phyloP scores from a whole-genome alignment of 1,284 basidiomycete genomes.

The Apiotrichum brassicae region DNA sequence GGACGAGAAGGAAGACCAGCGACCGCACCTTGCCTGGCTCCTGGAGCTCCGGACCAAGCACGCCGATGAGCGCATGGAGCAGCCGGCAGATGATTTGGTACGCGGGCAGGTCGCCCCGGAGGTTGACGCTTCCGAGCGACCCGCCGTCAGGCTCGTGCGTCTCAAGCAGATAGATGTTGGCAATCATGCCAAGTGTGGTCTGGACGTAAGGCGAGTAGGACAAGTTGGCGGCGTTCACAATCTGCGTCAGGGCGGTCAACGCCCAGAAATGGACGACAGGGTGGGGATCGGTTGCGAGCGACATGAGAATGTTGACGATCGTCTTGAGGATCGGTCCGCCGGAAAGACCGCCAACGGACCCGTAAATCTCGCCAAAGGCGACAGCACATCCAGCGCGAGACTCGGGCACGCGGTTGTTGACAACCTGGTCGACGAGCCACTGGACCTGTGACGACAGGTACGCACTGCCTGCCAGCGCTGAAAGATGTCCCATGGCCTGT shows the following conservation, averaged over 20 bases:
- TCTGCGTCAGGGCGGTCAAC: slow-evolving; percentile 73
- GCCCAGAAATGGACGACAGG: slow-evolving; percentile 94
- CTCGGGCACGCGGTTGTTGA: slow-evolving; percentile 89
- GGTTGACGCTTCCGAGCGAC: slow-evolving; percentile 70
- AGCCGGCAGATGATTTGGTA: slow-evolving; percentile 88
- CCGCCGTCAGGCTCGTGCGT: slow-evolving; percentile 94
- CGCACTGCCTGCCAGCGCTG: slow-evolving; percentile 72
- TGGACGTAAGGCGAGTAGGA: slow-evolving; percentile 85
- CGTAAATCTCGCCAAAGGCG: slow-evolving; percentile 91
- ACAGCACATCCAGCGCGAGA: slow-evolving; percentile 89
- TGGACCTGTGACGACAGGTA: slow-evolving; percentile 87
- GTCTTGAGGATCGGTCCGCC: slow-evolving; percentile 94
- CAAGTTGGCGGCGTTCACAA: slow-evolving; percentile 86
- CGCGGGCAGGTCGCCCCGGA: slow-evolving; percentile 82
- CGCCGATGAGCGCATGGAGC: slow-evolving; percentile 85
- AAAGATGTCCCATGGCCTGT: slow-evolving; percentile 82
- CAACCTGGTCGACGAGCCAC: slow-evolving; percentile 89
- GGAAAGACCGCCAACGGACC: slow-evolving; percentile 83
- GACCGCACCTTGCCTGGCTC: slow-evolving; percentile 75
- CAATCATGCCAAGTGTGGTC: slow-evolving; percentile 81
- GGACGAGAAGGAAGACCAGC: slow-evolving; percentile 75
- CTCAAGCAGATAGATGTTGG: slow-evolving; percentile 84
- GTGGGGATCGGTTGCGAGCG: slow-evolving; percentile 90
- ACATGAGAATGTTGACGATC: slow-evolving; percentile 92
- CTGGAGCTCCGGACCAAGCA: slow-evolving; percentile 91